Conservation (phyloP, 2,329 filamentous ascomycete species). For the Daldinia sp. region DNA sequence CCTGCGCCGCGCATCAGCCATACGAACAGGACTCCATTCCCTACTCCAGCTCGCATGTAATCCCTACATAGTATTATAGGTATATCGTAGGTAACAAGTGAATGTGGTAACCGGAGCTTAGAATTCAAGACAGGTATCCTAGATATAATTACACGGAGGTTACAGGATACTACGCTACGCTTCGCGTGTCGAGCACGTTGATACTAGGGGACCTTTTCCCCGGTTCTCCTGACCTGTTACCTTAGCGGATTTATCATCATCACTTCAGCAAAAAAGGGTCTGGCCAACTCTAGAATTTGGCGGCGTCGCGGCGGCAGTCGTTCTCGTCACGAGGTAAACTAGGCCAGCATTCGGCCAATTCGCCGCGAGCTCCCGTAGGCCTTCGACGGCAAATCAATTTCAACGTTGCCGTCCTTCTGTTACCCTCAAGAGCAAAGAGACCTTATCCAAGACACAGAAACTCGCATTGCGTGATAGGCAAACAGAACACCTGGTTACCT, state of each 20-base stretch:
- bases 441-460: constrained; percentile 34
- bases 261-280: constrained; percentile 44
- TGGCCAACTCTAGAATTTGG: constrained; percentile 34
- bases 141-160: constrained; percentile 8
- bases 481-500: constrained; percentile 34
- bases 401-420: constrained; percentile 26
- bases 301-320: constrained; percentile 28
- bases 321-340: constrained; percentile 27
- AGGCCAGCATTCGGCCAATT: constrained; percentile 36
- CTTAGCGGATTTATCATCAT: constrained; percentile 47
- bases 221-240: constrained; percentile 17
- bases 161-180: constrained; percentile 42
- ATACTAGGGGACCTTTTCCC: constrained; percentile 41
- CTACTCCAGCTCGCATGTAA: constrained; percentile 17
- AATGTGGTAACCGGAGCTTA: constrained; percentile 18
- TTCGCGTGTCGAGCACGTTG: constrained; percentile 45
- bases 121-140: constrained; percentile 16
- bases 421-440: constrained; percentile 21
- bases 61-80: constrained; percentile 7
- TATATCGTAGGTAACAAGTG: constrained; percentile 19
- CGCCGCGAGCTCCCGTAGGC: constrained; percentile 14
- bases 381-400: constrained; percentile 25
- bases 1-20: constrained; percentile 37
- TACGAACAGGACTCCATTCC: constrained; percentile 15
- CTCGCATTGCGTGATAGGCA: constrained; percentile 14